Base-by-base conservation (phyloP, 1,284 basidiomycete genomes). In the Cutaneotrichosporon cyanovorans region DNA sequence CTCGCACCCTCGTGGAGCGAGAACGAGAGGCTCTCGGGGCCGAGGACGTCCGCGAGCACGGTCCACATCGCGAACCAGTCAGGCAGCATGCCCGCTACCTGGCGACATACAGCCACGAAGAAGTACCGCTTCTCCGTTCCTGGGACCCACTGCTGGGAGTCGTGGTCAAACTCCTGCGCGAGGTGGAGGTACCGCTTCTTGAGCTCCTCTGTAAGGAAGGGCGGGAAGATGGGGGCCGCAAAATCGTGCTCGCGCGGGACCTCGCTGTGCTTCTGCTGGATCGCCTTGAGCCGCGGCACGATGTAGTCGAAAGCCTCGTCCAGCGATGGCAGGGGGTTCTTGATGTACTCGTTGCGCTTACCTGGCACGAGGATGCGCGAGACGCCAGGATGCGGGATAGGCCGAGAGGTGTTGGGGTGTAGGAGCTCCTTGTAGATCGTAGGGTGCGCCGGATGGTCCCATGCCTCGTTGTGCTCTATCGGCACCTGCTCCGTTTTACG, bases 31-130 rank as follows among this genome's bases (percentile, higher is more conserved):
- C 58, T 59, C 44, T 68, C 66, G 0, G 68, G 68, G 9, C 68
- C 68, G 1, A 69, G 50, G 41, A 63, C 68, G 40, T 66, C 63
- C 21, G 62, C 63, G 14, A 69, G 44, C 10, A 69, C 65, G 2
- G 66, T 69, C 63, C 65, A 69, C n/a, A 59, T 53, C 4, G 65
- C 58, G 31, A 67, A 69, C 66, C 66, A 69, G 46, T 69, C 66
- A 15, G 58, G 60, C 6, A 68, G 55, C 66, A 68, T 68, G 15
- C 63, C 64, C 51, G 66, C 63, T 7, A 69, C 66, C 52, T 69
- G 63, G 30, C 63, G 53, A 48, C 63, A 67, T 11, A 69, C 52
- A 2, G 66, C 64, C 23, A 59, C 58, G 36, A 69, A 37, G 23
- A 59, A 55, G 50, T 58, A 65, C 19, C 66, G 57, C 54, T 56